phyloP scores from a whole-genome alignment of 805 yeast species.

The Komagataella ulmi region DNA sequence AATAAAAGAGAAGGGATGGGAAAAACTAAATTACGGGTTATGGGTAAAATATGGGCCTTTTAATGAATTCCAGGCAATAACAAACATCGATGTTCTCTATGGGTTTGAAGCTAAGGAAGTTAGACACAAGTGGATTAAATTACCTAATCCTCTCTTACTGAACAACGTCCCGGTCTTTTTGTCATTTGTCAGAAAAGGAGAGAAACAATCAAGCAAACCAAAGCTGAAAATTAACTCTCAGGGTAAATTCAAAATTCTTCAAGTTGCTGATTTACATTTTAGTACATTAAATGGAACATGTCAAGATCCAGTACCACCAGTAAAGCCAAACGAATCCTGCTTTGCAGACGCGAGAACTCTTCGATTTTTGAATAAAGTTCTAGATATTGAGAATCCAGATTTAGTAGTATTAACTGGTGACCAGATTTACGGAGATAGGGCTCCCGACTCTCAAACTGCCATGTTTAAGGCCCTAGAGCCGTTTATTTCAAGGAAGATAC shows the following conservation, averaged over 20 bases:
- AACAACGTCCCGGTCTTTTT: conserved; percentile 15
- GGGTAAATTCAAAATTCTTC: conserved; percentile 64
- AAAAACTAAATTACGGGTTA: conserved; percentile 29
- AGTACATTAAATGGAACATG: conserved; percentile 78
- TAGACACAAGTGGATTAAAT: conserved; percentile 50
- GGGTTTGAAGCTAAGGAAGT: conserved; percentile 71
- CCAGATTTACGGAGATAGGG: conserved; percentile 69
- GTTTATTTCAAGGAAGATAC: conserved; percentile 51
- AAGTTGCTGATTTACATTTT: conserved; percentile 85
- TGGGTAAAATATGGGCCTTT: conserved; percentile 45
- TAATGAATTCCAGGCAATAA: conserved; percentile 23
- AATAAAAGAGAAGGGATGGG: conserved; percentile 31
- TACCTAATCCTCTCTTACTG: conserved; percentile 11
- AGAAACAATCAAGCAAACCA: conserved; percentile 9
- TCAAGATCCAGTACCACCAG: conserved; percentile 52
- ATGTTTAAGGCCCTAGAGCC: conserved; percentile 67
- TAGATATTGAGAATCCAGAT: conserved; percentile 74
- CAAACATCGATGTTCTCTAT: conserved; percentile 56
- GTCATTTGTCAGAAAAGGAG: conserved; percentile 5
- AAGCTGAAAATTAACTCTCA: conserved; percentile 22
- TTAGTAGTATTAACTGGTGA: conserved; percentile 85
- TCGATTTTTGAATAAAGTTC: conserved; percentile 42
- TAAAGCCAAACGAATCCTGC: conserved; percentile 34
- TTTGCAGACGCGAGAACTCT: conserved; percentile 68
- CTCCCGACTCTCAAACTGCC: conserved; percentile 76